phyloP scores from a whole-genome alignment of 2,329 filamentous ascomycete genomes.

The Fusarium cyanostomum region DNA sequence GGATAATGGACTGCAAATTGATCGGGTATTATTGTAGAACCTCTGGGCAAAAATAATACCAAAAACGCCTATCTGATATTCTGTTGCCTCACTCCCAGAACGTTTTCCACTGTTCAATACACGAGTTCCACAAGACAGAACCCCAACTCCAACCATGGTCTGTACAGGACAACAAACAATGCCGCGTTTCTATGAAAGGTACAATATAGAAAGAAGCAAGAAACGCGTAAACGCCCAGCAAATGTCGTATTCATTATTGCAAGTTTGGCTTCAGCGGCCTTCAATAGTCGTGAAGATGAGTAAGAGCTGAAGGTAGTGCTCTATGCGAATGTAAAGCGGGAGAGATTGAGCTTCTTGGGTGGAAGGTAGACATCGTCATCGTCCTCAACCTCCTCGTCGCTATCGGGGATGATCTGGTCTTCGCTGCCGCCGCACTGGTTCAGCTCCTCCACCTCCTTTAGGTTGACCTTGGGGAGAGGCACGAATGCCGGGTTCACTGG shows the following conservation, averaged over 20 bases:
- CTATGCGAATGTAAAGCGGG: slow-evolving; percentile 57
- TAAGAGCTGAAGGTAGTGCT: neutral
- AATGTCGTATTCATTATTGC: slow-evolving; percentile 23
- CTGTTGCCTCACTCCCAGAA: slow-evolving; percentile 6
- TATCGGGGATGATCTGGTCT: slow-evolving; percentile 64
- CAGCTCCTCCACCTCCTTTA: slow-evolving; percentile 62
- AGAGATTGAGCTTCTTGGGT: slow-evolving; percentile 56
- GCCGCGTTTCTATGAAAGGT: neutral
- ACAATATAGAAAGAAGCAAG: slow-evolving; percentile 5
- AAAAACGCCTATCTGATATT: slow-evolving; percentile 35
- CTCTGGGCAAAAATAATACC: slow-evolving; percentile 18
- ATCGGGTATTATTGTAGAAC: slow-evolving; percentile 15
- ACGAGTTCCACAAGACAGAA: slow-evolving; percentile 9
- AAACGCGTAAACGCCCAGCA: slow-evolving; percentile 10
- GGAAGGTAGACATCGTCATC: slow-evolving; percentile 45
- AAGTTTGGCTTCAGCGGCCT: slow-evolving; percentile 1
- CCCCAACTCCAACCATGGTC: slow-evolving; percentile 19
- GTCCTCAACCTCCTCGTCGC: slow-evolving; percentile 57
- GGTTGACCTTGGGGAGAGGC: slow-evolving; percentile 63
- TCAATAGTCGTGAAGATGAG: neutral
- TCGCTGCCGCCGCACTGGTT: slow-evolving; percentile 64
- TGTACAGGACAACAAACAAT: slow-evolving; percentile 17
- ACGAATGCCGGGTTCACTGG: slow-evolving; percentile 64
- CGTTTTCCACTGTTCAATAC: slow-evolving; percentile 11
- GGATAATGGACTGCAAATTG: neutral